phyloP scores from a whole-genome alignment of 2,329 filamentous ascomycete genomes.

The Calonectria pauciramosa region DNA sequence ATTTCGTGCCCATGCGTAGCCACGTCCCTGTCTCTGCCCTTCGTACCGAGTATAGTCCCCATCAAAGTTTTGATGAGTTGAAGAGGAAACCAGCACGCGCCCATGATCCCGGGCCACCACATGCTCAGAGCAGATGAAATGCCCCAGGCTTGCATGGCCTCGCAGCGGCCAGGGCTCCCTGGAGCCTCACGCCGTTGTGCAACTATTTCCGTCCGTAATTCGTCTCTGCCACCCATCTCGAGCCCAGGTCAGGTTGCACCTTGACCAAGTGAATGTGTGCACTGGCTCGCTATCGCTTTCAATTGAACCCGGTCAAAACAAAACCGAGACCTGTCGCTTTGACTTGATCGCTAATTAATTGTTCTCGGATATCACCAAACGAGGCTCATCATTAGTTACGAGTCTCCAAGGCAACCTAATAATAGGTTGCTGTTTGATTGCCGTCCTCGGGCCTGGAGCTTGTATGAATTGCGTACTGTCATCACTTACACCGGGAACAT shows the following conservation, averaged over 20 bases:
- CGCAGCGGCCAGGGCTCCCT: not conserved
- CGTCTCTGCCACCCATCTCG: slow-evolving; percentile 17
- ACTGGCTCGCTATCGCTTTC: not conserved
- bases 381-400: not conserved
- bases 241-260: slow-evolving; percentile 14
- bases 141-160: not conserved
- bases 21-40: not conserved
- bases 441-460: not conserved
- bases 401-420: not conserved
- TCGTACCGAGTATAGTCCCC: not conserved
- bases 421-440: not conserved
- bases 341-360: not conserved
- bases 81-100: not conserved
- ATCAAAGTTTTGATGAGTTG: slow-evolving; percentile 8
- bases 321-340: not conserved
- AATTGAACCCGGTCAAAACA: not conserved
- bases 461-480: not conserved
- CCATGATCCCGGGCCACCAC: not conserved
- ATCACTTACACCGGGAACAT: not conserved
- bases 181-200: slow-evolving; percentile 17
- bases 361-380: slow-evolving; percentile 4
- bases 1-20: not conserved
- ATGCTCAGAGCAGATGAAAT: slow-evolving; percentile 9
- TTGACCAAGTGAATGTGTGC: not conserved
- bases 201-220: slow-evolving; percentile 23